These are phyloP conservation scores for Lepidopterella palustris DNA, from an alignment of 495 filamentous ascomycete genomes.

Conservation along the genomic window DNA sequence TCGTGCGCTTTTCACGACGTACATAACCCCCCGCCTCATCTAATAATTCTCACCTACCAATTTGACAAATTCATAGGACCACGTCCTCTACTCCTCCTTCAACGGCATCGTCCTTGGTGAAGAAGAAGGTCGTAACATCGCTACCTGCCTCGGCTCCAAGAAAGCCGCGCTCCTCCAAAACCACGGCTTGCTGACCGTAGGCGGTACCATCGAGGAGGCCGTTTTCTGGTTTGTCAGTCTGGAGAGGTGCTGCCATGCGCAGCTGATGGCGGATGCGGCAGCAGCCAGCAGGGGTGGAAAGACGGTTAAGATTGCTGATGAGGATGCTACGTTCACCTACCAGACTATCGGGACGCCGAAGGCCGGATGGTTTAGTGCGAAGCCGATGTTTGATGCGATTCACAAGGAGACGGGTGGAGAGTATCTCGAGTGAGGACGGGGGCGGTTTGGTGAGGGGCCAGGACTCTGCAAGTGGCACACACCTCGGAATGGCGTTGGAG, in stretches of 20 bases:
- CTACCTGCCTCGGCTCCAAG: slow-evolving; percentile 53
- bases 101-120: slow-evolving; percentile 66
- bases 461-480: no score
- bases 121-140: slow-evolving; percentile 65
- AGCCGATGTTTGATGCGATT: slow-evolving; percentile 68
- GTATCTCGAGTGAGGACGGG: slow-evolving; percentile 45
- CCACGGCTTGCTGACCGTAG: slow-evolving; percentile 54
- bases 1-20: slow-evolving; percentile 41
- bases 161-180: slow-evolving; percentile 70
- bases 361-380: slow-evolving; percentile 66
- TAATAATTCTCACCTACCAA: not conserved
- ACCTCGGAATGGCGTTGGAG: no score
- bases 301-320: slow-evolving; percentile 61
- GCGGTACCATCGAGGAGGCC: slow-evolving; percentile 39
- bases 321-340: slow-evolving; percentile 62
- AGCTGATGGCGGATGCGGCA: slow-evolving; percentile 70
- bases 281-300: slow-evolving; percentile 56
- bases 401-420: slow-evolving; percentile 56
- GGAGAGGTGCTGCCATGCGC: slow-evolving; percentile 70
- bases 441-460: no score
- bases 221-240: slow-evolving; percentile 72
- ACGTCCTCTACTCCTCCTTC: slow-evolving; percentile 58
- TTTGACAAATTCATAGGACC: slow-evolving; percentile 47
- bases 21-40: not conserved
- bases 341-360: slow-evolving; percentile 54